Percentiles rank a stretch among this genome's conserved stretches.
Evolutionary conservation across 257 asterid genomes (phyloP).

Genomic region (Salvia rosmarinus): DNA sequence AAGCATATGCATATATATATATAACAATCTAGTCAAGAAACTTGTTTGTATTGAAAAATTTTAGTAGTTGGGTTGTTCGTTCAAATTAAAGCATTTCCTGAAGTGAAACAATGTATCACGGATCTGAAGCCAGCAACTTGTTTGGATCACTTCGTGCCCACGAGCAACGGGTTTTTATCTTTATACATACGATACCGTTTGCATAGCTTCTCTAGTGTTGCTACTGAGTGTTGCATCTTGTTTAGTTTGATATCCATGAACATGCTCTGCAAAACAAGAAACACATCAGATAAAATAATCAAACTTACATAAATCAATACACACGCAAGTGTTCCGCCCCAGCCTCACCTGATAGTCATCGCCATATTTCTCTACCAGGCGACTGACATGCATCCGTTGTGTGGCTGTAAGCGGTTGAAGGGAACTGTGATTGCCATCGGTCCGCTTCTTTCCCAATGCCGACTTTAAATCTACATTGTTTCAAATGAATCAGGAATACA

Average conservation of each 20-base stretch:
- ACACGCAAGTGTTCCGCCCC: neutral
- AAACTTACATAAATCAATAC: neutral
- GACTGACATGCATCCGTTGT: conserved; percentile 65
- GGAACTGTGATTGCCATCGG: conserved; percentile 64
- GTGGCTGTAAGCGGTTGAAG: conserved; percentile 79
- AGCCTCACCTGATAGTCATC: conserved; percentile 72
- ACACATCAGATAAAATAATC: conserved; percentile 4
- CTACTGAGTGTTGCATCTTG: conserved; percentile 88
- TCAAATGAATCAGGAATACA: conserved; percentile 29
- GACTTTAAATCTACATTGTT: conserved; percentile 68
- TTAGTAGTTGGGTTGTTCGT: conserved; percentile 3
- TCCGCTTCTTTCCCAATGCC: conserved; percentile 82
- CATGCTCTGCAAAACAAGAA: conserved; percentile 71
- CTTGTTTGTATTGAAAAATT: neutral
- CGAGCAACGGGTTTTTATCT: conserved; percentile 70
- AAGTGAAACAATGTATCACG: neutral
- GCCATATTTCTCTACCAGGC: conserved; percentile 79
- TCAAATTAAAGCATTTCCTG: neutral
- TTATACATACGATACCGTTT: conserved; percentile 63
- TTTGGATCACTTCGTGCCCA: conserved; percentile 37
- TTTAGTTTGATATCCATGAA: conserved; percentile 87
- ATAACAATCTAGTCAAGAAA: conserved; percentile 20
- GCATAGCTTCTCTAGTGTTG: conserved; percentile 81
- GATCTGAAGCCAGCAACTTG: conserved; percentile 11
- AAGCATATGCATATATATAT: neutral